These are phyloP conservation scores for Macrolepiota dolichaula DNA, from an alignment of 768 basidiomycete species.

Conservation along the genomic window DNA sequence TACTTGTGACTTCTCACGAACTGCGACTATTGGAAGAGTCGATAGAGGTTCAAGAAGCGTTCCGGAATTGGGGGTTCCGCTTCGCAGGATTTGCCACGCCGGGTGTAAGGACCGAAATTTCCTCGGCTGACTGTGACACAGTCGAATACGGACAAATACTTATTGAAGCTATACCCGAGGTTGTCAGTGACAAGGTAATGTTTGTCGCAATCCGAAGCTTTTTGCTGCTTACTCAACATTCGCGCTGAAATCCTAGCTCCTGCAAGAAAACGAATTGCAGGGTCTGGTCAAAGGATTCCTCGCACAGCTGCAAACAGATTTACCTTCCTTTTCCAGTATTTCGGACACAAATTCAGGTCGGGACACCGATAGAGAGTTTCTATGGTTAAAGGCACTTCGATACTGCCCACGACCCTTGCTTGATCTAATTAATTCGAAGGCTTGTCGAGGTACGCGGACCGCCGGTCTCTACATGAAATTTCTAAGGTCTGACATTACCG, in stretches of 20 bases:
- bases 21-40: slow-evolving; percentile 44
- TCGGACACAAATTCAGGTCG: slow-evolving; percentile 21
- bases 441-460: slow-evolving; percentile 74
- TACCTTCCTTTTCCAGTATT: slow-evolving; percentile 25
- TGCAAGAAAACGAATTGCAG: slow-evolving; percentile 68
- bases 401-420: slow-evolving; percentile 82
- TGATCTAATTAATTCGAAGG: slow-evolving; percentile 90
- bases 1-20: slow-evolving; percentile 66
- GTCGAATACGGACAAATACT: slow-evolving; percentile 62
- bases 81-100: slow-evolving; percentile 37
- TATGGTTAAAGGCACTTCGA: slow-evolving; percentile 72
- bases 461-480: slow-evolving; percentile 2
- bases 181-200: slow-evolving; percentile 73
- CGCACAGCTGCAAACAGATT: slow-evolving; percentile 50
- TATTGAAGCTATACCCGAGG: slow-evolving; percentile 60
- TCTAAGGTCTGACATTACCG: slow-evolving; percentile 6
- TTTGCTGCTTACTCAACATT: slow-evolving; percentile 13
- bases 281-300: slow-evolving; percentile 75
- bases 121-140: slow-evolving; percentile 22
- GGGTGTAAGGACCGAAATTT: slow-evolving; percentile 20
- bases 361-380: slow-evolving; percentile 23
- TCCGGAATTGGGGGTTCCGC: slow-evolving; percentile 68
- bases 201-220: slow-evolving; percentile 20
- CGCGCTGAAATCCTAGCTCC: slow-evolving; percentile 39
- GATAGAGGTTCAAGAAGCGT: slow-evolving; percentile 38